phyloP scores from a whole-genome alignment of 2,329 filamentous ascomycete genomes.

The Lanzia echinophila region DNA sequence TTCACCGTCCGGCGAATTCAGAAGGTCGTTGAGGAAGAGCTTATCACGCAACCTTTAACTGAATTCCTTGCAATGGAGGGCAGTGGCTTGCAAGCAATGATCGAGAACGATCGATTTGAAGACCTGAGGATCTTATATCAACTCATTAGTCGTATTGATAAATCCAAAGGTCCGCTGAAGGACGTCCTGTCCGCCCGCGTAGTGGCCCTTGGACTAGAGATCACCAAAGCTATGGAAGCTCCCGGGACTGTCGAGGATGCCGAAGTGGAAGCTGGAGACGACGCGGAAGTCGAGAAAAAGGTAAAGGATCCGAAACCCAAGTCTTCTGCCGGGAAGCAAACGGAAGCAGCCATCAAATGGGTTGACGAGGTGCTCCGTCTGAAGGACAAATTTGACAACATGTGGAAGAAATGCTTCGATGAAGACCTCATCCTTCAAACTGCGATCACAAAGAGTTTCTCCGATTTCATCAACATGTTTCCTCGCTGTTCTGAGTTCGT shows the following conservation, averaged over 20 bases:
- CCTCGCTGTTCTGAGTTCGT: conserved; percentile 81
- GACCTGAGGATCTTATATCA: conserved; percentile 78
- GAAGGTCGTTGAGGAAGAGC: conserved; percentile 68
- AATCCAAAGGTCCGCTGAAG: conserved; percentile 63
- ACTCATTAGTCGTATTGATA: conserved; percentile 71
- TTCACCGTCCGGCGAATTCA: conserved; percentile 68
- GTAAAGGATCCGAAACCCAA: conserved; percentile 36
- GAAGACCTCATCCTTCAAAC: conserved; percentile 73
- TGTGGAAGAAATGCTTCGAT: conserved; percentile 68
- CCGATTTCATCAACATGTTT: conserved; percentile 92
- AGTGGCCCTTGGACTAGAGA: conserved; percentile 71
- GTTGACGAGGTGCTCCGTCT: conserved; percentile 82
- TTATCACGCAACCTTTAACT: conserved; percentile 70
- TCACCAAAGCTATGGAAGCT: conserved; percentile 57
- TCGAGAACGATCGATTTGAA: conserved; percentile 76
- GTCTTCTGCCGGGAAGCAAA: conserved; percentile 66
- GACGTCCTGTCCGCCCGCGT: conserved; percentile 67
- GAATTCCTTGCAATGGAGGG: conserved; percentile 80
- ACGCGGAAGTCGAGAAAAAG: conserved; percentile 32
- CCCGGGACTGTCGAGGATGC: conserved; percentile 27
- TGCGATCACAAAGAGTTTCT: conserved; percentile 77
- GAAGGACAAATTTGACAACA: conserved; percentile 82
- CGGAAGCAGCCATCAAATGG: conserved; percentile 85
- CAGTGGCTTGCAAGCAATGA: conserved; percentile 81
- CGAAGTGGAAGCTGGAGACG: conserved; percentile 44